Conservation (phyloP, 2,329 filamentous ascomycete species). For the Beauveria sp. region DNA sequence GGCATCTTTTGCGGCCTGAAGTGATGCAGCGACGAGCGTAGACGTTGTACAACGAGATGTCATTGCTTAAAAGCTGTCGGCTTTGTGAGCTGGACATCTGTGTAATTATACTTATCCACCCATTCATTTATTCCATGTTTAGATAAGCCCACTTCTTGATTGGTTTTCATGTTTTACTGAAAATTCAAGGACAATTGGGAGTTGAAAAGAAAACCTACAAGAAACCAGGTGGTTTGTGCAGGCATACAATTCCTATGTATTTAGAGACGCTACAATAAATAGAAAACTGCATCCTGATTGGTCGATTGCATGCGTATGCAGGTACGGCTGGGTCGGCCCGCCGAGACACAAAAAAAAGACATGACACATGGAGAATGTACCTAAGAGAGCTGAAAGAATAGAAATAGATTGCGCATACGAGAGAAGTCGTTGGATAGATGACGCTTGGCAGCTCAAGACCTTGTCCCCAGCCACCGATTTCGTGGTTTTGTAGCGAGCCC, state of each 20-base stretch:
- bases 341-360: not conserved
- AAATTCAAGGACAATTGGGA: not conserved
- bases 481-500: not conserved
- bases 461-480: not conserved
- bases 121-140: not conserved
- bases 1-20: not conserved
- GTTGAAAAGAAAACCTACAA: not conserved
- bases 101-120: not conserved
- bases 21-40: not conserved
- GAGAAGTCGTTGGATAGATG: not conserved
- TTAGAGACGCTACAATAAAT: not conserved
- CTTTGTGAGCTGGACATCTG: not conserved
- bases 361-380: not conserved
- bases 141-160: not conserved
- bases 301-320: not conserved
- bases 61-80: not conserved
- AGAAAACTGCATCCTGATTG: not conserved
- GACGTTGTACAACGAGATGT: not conserved
- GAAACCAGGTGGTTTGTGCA: not conserved
- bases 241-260: conserved; percentile 7
- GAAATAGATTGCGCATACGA: not conserved
- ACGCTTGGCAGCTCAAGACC: not conserved
- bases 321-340: not conserved
- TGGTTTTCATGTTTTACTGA: not conserved
- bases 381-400: no score